These are phyloP conservation scores for Scutellaria galericulata DNA, from an alignment of 257 asterid species.

Conservation along the genomic window DNA sequence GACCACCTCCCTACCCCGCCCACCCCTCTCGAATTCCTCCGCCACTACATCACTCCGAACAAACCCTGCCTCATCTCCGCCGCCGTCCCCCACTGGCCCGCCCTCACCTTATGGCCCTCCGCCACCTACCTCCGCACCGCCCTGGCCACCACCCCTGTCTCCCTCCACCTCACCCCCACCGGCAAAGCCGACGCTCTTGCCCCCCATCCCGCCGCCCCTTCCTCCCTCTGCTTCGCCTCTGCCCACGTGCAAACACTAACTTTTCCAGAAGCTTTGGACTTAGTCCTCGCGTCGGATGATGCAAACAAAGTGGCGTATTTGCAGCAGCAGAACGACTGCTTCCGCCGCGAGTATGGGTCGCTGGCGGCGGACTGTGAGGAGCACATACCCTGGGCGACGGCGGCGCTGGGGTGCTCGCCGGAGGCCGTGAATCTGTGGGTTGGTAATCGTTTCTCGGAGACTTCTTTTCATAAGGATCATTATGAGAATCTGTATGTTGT, in stretches of 20 bases:
- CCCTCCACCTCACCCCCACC: conserved; percentile 90
- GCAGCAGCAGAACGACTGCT: conserved; percentile 96
- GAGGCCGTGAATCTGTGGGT: conserved; percentile 96
- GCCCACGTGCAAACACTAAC: conserved; percentile 65
- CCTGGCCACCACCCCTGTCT: conserved; percentile 69
- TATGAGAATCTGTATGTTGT: conserved; percentile 92
- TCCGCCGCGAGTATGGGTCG: conserved; percentile 70
- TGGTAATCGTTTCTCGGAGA: conserved; percentile 68
- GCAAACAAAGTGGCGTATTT: conserved; percentile 56
- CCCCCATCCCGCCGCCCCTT: conserved; percentile 49
- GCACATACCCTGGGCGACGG: conserved; percentile 73
- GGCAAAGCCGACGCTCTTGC: conserved; percentile 82
- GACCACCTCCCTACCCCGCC: conserved; percentile 73
- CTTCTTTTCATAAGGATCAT: conserved; percentile 88
- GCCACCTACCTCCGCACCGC: conserved; percentile 58
- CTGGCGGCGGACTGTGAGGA: conserved; percentile 64
- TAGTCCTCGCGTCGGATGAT: conserved; percentile 48
- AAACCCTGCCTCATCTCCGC: conserved; percentile 83
- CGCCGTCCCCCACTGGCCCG: conserved; percentile 84
- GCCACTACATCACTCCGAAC: conserved; percentile 68
- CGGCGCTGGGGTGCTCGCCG: conserved; percentile 78
- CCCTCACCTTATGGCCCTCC: conserved; percentile 74
- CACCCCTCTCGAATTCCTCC: conserved; percentile 80
- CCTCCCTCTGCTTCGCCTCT: conserved; percentile 79
- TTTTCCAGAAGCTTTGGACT: conserved; percentile 60